Evolutionary conservation across 139 green algal genomes (phyloP).

Genomic region (Chlamydomonas sphaeroides): DNA sequence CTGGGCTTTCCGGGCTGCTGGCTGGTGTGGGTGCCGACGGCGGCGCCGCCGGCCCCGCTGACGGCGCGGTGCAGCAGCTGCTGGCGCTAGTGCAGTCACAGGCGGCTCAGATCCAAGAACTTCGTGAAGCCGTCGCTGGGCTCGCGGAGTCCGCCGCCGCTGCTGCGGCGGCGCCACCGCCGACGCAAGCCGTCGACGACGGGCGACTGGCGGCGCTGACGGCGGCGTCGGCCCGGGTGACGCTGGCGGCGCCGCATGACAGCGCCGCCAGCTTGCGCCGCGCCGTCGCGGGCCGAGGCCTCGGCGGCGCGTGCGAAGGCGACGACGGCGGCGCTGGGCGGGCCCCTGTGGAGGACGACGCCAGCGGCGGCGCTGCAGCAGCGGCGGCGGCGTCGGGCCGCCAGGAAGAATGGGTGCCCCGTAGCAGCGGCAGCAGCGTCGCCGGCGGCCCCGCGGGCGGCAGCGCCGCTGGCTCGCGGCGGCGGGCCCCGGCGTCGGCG

Average conservation of each 20-base stretch:
- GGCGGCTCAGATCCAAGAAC: slow-evolving; percentile 1
- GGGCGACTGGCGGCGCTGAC: too few relatives aligned
- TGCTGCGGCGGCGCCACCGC: too few relatives aligned
- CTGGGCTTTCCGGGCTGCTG: too few relatives aligned
- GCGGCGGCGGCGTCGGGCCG: neutral
- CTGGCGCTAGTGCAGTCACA: slow-evolving; percentile 2
- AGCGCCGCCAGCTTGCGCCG: neutral
- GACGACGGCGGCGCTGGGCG: neutral
- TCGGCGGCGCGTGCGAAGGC: neutral
- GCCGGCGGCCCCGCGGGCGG: too few relatives aligned
- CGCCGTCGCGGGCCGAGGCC: too few relatives aligned
- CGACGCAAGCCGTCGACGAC: neutral
- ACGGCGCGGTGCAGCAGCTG: neutral
- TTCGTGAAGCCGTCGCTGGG: too few relatives aligned
- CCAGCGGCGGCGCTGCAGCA: neutral
- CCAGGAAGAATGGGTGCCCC: neutral
- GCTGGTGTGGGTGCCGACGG: too few relatives aligned
- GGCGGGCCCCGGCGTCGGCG: too few relatives aligned
- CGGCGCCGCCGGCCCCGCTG: neutral
- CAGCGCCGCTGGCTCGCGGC: too few relatives aligned
- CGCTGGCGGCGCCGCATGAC: neutral
- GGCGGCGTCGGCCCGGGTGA: too few relatives aligned
- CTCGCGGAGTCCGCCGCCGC: too few relatives aligned
- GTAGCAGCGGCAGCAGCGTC: neutral
- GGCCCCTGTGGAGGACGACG: too few relatives aligned